Percentiles rank a stretch among this genome's conserved stretches.
Evolutionary conservation across 805 yeast genomes (phyloP).

Genomic region (Hanseniaspora osmophila): DNA sequence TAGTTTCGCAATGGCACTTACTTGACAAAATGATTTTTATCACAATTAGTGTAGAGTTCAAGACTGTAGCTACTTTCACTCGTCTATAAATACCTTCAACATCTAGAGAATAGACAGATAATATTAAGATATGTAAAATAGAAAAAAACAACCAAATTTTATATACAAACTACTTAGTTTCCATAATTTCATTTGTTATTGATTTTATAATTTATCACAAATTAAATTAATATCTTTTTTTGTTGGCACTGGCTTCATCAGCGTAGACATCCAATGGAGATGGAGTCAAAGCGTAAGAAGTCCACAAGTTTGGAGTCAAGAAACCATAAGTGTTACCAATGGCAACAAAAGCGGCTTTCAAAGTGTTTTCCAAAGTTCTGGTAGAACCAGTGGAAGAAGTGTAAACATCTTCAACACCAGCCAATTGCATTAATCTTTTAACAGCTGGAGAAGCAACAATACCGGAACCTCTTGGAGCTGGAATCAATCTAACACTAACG

Average conservation of each 20-base stretch:
- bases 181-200: too few relatives aligned
- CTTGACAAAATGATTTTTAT: too few relatives aligned
- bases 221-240: constrained; percentile 66
- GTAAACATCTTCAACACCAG: constrained; percentile 99
- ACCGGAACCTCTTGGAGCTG: constrained; percentile 99
- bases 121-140: background rate
- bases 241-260: constrained; percentile 62
- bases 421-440: constrained; percentile 96
- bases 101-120: too few relatives aligned
- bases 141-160: background rate
- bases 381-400: constrained; percentile 97
- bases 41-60: too few relatives aligned
- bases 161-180: constrained; percentile 3
- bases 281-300: constrained; percentile 63
- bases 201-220: constrained; percentile 9
- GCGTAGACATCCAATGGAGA: constrained; percentile 94
- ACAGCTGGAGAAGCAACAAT: constrained; percentile 99
- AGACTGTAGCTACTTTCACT: too few relatives aligned
- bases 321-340: constrained; percentile 99
- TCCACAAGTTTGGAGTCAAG: constrained; percentile 99
- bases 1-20: too few relatives aligned
- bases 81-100: too few relatives aligned
- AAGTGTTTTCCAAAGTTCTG: constrained; percentile 99
- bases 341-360: constrained; percentile 98
- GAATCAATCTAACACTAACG: constrained; percentile 94